phyloP scores from a whole-genome alignment of 768 basidiomycete species.

The Porpolomopsis calyptriformis region DNA sequence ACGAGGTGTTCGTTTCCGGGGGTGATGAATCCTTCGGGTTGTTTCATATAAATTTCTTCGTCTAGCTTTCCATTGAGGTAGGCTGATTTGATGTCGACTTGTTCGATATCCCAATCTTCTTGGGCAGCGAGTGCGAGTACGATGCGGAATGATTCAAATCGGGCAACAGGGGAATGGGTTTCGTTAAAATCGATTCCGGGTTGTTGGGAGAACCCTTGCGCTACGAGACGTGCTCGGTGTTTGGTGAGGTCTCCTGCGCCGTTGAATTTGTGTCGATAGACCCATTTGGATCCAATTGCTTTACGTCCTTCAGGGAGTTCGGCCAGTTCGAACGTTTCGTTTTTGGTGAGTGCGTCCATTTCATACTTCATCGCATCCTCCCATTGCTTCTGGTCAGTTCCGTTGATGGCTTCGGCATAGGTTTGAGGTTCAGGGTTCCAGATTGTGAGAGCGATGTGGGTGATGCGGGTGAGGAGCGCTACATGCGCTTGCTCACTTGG shows the following conservation, averaged over 20 bases:
- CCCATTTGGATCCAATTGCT: slow-evolving; percentile 11
- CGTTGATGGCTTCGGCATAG: background rate
- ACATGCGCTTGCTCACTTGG: too few species aligned
- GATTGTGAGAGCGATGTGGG: background rate
- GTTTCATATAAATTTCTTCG: slow-evolving; percentile 29
- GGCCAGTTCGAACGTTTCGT: background rate
- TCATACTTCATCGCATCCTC: background rate
- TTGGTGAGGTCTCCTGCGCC: slow-evolving; percentile 15
- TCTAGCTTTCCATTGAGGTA: slow-evolving; percentile 22
- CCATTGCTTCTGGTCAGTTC: background rate
- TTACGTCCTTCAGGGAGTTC: background rate
- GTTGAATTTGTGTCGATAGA: slow-evolving; percentile 22
- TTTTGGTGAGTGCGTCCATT: background rate
- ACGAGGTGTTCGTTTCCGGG: slow-evolving; percentile 15
- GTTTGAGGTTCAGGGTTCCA: background rate
- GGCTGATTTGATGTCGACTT: slow-evolving; percentile 31
- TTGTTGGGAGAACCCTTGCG: slow-evolving; percentile 27
- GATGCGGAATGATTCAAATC: slow-evolving; percentile 20
- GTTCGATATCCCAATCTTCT: slow-evolving; percentile 25
- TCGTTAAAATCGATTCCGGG: slow-evolving; percentile 27
- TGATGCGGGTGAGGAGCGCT: too few species aligned
- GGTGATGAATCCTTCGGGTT: slow-evolving; percentile 22
- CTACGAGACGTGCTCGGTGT: slow-evolving; percentile 26
- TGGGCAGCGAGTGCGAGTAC: slow-evolving; percentile 27
- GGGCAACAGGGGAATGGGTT: slow-evolving; percentile 22